A percentile compares a stretch with the other conserved stretches of the same genome.
Evolutionary conservation across 371 early-diverging fungal species (phyloP).

Genomic region (Rhizomucor pusillus): DNA sequence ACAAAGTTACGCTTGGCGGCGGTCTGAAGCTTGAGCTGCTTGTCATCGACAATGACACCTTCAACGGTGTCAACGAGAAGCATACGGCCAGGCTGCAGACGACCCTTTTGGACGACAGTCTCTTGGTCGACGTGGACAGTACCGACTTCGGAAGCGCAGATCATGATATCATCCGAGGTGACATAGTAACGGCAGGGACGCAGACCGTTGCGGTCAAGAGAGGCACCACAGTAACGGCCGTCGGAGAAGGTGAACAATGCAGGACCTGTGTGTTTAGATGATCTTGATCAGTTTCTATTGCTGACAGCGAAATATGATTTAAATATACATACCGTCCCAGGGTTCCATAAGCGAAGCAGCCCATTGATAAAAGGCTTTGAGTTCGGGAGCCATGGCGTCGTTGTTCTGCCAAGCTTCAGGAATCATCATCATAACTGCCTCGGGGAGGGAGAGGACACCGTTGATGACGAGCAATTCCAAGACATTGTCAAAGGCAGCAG

Average conservation of each 20-base stretch:
- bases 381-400: slow-evolving; percentile 77
- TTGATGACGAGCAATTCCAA: slow-evolving; percentile 90
- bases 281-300: too few species aligned
- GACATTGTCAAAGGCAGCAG: slow-evolving; percentile 94
- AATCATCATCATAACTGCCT: slow-evolving; percentile 97
- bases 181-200: slow-evolving; percentile 96
- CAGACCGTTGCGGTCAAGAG: slow-evolving; percentile 94
- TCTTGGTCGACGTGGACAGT: slow-evolving; percentile 82
- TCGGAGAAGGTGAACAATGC: slow-evolving; percentile 96
- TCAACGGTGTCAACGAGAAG: slow-evolving; percentile 91
- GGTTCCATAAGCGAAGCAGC: slow-evolving; percentile 96
- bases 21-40: slow-evolving; percentile 78
- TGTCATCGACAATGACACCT: slow-evolving; percentile 89
- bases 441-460: slow-evolving; percentile 86
- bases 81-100: slow-evolving; percentile 96
- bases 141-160: slow-evolving; percentile 96
- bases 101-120: slow-evolving; percentile 84
- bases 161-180: slow-evolving; percentile 93
- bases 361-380: slow-evolving; percentile 94
- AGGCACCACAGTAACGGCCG: slow-evolving; percentile 95
- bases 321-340: slow-evolving; percentile 71
- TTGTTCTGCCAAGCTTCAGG: slow-evolving; percentile 98
- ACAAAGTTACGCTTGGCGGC: slow-evolving; percentile 72
- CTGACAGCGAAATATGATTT: too few species aligned
- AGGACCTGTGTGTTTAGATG: slow-evolving; percentile 57